Percentiles rank a stretch among this genome's conserved stretches.
Evolutionary conservation across 2,329 filamentous ascomycete species (phyloP).

Genomic region (Thielaviopsis ethacetica): DNA sequence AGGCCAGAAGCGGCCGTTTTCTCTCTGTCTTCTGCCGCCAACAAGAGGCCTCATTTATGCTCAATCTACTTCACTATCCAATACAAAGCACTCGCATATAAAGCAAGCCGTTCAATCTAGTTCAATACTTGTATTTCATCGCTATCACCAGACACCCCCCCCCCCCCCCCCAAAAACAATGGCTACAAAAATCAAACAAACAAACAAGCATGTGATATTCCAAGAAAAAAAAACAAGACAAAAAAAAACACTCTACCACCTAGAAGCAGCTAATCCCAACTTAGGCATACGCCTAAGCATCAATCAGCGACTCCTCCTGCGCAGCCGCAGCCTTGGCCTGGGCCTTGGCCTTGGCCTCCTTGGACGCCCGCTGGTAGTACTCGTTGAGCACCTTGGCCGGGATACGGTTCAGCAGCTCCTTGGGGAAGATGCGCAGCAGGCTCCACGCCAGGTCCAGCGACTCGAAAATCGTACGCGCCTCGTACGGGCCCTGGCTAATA

Average conservation of each 20-base stretch:
- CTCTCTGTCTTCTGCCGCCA: too few species aligned
- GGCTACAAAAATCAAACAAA: neutral
- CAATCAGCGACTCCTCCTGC: slow-evolving; percentile 43
- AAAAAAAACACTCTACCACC: neutral
- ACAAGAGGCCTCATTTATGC: too few species aligned
- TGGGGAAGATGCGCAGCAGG: slow-evolving; percentile 89
- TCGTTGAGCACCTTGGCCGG: slow-evolving; percentile 69
- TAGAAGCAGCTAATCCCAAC: slow-evolving; percentile 21
- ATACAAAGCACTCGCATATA: too few species aligned
- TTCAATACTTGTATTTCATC: neutral
- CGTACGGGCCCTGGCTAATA: slow-evolving; percentile 82
- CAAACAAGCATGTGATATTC: neutral
- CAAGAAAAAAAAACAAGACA: neutral
- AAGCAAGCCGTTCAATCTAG: too few species aligned
- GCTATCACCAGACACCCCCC: neutral
- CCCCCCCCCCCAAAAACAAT: neutral
- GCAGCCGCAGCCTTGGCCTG: slow-evolving; percentile 31
- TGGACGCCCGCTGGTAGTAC: slow-evolving; percentile 57
- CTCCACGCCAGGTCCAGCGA: slow-evolving; percentile 94
- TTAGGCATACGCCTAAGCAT: too few species aligned
- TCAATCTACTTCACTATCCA: too few species aligned
- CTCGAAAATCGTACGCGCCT: slow-evolving; percentile 80
- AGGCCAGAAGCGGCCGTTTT: too few species aligned
- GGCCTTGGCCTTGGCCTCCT: slow-evolving; percentile 46
- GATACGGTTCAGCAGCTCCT: slow-evolving; percentile 93